Evolutionary conservation across 2,329 filamentous ascomycete species (phyloP).

Genomic region (Passalora sequoiae): DNA sequence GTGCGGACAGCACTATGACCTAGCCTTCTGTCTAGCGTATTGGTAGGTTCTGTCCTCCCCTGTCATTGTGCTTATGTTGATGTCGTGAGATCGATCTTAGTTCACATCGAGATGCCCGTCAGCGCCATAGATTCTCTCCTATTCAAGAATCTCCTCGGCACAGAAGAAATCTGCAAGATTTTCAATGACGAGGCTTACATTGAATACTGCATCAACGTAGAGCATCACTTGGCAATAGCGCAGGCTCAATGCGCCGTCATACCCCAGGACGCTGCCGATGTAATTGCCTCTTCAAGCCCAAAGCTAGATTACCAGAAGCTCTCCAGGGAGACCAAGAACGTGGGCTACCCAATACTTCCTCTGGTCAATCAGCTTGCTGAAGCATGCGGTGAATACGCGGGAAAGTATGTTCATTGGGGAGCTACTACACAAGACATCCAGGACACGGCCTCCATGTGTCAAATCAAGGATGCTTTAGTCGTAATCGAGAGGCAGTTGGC

Average conservation of each 20-base stretch:
- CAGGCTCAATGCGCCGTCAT: slow-evolving; percentile 25
- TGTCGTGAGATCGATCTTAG: too few species aligned
- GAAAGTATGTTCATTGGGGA: slow-evolving; percentile 31
- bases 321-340: slow-evolving; percentile 26
- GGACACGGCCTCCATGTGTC: slow-evolving; percentile 28
- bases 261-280: slow-evolving; percentile 22
- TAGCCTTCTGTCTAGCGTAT: too few species aligned
- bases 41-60: too few species aligned
- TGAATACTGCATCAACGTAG: slow-evolving; percentile 22
- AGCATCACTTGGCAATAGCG: slow-evolving; percentile 22
- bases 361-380: slow-evolving; percentile 29
- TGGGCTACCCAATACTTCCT: slow-evolving; percentile 32
- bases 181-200: slow-evolving; percentile 22
- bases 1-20: too few species aligned
- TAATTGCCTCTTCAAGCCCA: slow-evolving; percentile 14
- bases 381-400: slow-evolving; percentile 23
- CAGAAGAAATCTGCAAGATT: slow-evolving; percentile 15
- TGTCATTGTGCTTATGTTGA: too few species aligned
- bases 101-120: too few species aligned
- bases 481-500: slow-evolving; percentile 17
- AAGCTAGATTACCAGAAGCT: slow-evolving; percentile 23
- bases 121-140: slow-evolving; percentile 25
- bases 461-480: slow-evolving; percentile 24
- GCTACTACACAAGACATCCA: slow-evolving; percentile 32
- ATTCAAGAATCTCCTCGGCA: slow-evolving; percentile 24